Evolutionary conservation across 139 green algal species (phyloP).

Genomic region (Nannochloris sp.): DNA sequence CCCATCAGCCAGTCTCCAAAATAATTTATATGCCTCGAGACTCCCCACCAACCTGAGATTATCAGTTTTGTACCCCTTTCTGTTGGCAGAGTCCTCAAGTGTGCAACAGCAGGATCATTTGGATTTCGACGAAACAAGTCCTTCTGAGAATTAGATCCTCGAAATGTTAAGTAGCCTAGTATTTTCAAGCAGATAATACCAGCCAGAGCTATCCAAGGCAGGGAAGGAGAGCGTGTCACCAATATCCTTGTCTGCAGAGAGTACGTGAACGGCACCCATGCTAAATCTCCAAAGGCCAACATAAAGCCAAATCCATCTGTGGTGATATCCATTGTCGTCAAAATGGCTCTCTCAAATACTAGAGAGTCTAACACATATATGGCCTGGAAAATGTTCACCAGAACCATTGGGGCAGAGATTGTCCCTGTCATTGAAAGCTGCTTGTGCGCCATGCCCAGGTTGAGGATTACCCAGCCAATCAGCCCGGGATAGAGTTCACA

Average conservation of each 20-base stretch:
- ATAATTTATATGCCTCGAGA: constrained; percentile 91
- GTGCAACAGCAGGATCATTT: constrained; percentile 44
- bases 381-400: constrained; percentile 73
- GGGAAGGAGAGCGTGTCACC: constrained; percentile 46
- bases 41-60: constrained; percentile 83
- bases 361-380: constrained; percentile 55
- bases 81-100: constrained; percentile 76
- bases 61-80: constrained; percentile 73
- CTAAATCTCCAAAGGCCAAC: constrained; percentile 92
- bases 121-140: constrained; percentile 75
- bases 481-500: constrained; percentile 81
- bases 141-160: constrained; percentile 92
- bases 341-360: constrained; percentile 68
- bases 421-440: constrained; percentile 35
- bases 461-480: constrained; percentile 45
- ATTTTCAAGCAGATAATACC: constrained; percentile 61
- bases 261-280: constrained; percentile 97
- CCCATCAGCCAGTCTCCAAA: constrained; percentile 88
- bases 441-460: constrained; percentile 62
- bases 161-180: constrained; percentile 84
- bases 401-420: constrained; percentile 58
- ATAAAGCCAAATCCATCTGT: constrained; percentile 98
- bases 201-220: constrained; percentile 10
- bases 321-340: constrained; percentile 98
- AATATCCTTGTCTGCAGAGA: constrained; percentile 72